Evolutionary conservation across 2,329 filamentous ascomycete species (phyloP).

Genomic region (Talaromyces rugulosus): DNA sequence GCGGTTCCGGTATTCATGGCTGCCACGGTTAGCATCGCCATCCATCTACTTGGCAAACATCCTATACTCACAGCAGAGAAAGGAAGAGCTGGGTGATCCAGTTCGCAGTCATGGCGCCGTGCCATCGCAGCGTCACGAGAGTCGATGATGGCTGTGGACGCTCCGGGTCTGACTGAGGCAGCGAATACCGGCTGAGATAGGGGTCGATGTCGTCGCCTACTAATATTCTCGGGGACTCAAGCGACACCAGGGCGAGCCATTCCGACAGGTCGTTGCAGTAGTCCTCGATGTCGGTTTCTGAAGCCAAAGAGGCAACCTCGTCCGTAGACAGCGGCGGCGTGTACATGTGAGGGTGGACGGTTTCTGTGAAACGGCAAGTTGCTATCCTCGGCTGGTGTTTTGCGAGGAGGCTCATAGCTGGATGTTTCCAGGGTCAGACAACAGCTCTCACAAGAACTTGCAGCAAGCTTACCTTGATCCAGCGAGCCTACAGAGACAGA

Average conservation of each 20-base stretch:
- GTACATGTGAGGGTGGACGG: slow-evolving; percentile 22
- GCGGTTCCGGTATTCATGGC: slow-evolving; percentile 1
- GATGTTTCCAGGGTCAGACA: slow-evolving; percentile 1
- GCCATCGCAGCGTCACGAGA: slow-evolving; percentile 40
- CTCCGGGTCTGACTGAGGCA: slow-evolving; percentile 28
- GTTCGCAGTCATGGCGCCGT: slow-evolving; percentile 34
- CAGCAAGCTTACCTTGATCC: slow-evolving; percentile 40
- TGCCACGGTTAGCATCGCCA: background rate
- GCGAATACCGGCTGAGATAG: slow-evolving; percentile 41
- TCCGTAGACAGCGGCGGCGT: slow-evolving; percentile 28
- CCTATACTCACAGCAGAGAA: slow-evolving; percentile 30
- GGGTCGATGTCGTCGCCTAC: slow-evolving; percentile 37
- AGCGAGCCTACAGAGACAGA: slow-evolving; percentile 15
- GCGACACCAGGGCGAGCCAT: slow-evolving; percentile 58
- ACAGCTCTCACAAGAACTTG: background rate
- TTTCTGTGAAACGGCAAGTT: slow-evolving; percentile 22
- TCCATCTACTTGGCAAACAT: background rate
- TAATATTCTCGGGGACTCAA: slow-evolving; percentile 36
- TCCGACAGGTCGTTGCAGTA: slow-evolving; percentile 55
- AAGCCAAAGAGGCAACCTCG: slow-evolving; percentile 23
- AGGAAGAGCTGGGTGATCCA: slow-evolving; percentile 39
- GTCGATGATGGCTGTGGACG: slow-evolving; percentile 14
- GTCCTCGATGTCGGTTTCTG: slow-evolving; percentile 55
- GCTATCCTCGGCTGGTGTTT: slow-evolving; percentile 35
- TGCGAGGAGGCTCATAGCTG: slow-evolving; percentile 31